Evolutionary conservation across 176 grass and related monocot species (phyloP).

Genomic region (Rhynchospora tenuis): DNA sequence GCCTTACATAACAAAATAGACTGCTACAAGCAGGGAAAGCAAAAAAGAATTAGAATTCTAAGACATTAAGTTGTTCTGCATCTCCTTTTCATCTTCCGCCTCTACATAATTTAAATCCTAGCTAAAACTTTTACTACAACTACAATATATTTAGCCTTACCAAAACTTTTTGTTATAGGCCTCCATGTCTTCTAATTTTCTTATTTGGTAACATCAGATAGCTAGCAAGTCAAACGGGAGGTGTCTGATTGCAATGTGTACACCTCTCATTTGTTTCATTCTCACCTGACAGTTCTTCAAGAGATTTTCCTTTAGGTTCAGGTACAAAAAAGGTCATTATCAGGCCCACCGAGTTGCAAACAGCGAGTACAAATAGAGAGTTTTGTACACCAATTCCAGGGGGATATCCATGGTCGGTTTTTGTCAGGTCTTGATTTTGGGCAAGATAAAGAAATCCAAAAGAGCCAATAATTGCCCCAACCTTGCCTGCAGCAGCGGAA

Average conservation of each 20-base stretch:
- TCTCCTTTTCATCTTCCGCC: not conserved
- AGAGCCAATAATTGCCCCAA: conserved; percentile 20
- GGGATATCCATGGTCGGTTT: conserved; percentile 17
- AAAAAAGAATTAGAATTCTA: not conserved
- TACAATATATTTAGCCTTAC: not conserved
- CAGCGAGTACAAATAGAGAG: conserved; percentile 1
- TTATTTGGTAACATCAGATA: not conserved
- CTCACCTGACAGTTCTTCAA: conserved; percentile 4
- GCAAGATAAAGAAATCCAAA: conserved; percentile 20
- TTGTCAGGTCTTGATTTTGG: not conserved
- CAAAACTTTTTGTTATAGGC: not conserved
- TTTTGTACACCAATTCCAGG: conserved; percentile 13
- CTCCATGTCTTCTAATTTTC: not conserved
- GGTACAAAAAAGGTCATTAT: not conserved
- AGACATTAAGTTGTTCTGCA: not conserved
- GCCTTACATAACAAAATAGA: not conserved
- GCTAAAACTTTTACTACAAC: not conserved
- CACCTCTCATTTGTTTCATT: not conserved
- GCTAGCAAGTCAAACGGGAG: not conserved
- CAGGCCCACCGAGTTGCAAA: not conserved
- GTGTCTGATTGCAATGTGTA: not conserved
- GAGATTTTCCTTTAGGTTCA: conserved; percentile 14
- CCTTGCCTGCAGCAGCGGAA: conserved; percentile 8
- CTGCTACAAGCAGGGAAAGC: not conserved
- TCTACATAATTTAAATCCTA: not conserved